Conservation (phyloP, 768 basidiomycete genomes). For the Tricholoma terreum region DNA sequence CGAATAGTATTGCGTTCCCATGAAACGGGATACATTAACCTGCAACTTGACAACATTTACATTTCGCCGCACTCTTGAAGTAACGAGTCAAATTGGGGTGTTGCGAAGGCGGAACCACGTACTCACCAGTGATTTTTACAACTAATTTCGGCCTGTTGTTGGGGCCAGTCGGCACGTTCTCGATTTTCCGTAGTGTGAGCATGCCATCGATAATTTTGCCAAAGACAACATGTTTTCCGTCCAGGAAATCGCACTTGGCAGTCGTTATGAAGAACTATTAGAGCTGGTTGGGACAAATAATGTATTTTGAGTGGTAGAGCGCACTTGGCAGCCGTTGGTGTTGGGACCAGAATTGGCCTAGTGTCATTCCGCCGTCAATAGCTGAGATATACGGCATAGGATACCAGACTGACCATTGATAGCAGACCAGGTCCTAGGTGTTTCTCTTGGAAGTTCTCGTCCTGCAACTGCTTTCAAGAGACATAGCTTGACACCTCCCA, state of each 20-base stretch:
- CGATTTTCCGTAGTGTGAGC: conserved; percentile 94
- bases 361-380: not conserved
- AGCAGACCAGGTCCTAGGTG: conserved; percentile 83
- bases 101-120: not conserved
- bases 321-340: conserved; percentile 88
- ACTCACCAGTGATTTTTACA: conserved; percentile 79
- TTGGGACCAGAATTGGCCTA: conserved; percentile 95
- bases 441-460: conserved; percentile 93
- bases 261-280: conserved; percentile 94
- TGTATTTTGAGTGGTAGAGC: conserved; percentile 6
- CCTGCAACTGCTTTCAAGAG: conserved; percentile 40
- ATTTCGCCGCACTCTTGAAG: conserved; percentile 56
- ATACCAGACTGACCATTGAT: conserved; percentile 69
- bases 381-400: conserved; percentile 1
- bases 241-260: conserved; percentile 91
- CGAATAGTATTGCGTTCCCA: too few relatives aligned
- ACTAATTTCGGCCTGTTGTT: conserved; percentile 88
- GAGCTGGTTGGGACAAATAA: not conserved
- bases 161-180: conserved; percentile 88
- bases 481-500: not conserved
- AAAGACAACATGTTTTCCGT: conserved; percentile 93
- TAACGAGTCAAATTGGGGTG: not conserved
- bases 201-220: conserved; percentile 90
- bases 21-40: too few relatives aligned
- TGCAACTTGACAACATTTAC: conserved; percentile 26